Conservation (phyloP, 805 yeast species). For the Hagleromyces aurorensis region DNA sequence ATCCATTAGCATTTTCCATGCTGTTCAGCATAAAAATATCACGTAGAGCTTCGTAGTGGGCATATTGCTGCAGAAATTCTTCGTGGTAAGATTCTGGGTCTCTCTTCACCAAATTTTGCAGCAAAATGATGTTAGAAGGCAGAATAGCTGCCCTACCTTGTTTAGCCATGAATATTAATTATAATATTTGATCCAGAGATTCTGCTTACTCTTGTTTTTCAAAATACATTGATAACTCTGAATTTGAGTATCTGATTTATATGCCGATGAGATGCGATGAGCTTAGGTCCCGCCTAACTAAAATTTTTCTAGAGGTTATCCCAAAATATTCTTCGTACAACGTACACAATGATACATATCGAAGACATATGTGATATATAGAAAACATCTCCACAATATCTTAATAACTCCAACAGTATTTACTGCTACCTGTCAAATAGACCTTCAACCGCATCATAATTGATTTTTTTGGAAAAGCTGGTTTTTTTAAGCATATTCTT, state of each 20-base stretch:
- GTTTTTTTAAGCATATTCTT: conserved; percentile 68
- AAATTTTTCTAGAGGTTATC: conserved; percentile 1
- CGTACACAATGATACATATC: background rate
- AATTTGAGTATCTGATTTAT: background rate
- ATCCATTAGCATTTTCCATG: conserved; percentile 10
- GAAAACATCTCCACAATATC: conserved; percentile 1
- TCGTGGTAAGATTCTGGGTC: conserved; percentile 93
- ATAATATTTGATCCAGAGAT: too few relatives aligned
- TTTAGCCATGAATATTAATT: conserved; percentile 88
- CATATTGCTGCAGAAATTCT: conserved; percentile 86
- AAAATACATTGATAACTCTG: background rate
- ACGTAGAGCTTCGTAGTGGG: conserved; percentile 85
- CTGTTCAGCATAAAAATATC: conserved; percentile 72
- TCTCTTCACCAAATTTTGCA: conserved; percentile 87
- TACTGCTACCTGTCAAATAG: conserved; percentile 26
- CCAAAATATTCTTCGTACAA: background rate
- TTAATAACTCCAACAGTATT: conserved; percentile 18
- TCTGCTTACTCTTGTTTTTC: background rate
- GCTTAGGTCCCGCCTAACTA: conserved; percentile 12
- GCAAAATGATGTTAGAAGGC: conserved; percentile 83
- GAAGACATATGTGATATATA: background rate
- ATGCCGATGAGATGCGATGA: conserved; percentile 13
- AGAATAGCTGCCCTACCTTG: conserved; percentile 85
- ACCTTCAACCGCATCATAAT: conserved; percentile 71
- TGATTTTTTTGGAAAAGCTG: conserved; percentile 79